Conservation (phyloP, 768 basidiomycete genomes). For the Daedalea quercina region DNA sequence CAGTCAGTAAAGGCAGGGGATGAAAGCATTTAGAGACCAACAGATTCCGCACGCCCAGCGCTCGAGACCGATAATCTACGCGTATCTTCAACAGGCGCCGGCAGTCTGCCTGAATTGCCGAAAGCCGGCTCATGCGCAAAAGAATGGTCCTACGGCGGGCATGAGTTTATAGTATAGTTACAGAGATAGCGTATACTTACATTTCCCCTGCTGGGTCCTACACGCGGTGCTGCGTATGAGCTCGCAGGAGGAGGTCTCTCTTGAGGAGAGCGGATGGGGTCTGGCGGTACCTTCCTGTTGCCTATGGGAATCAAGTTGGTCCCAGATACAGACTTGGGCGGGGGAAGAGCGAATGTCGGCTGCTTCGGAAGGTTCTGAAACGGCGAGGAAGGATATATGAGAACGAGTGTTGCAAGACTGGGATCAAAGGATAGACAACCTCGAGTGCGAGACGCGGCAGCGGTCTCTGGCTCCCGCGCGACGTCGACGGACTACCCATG, state of each 20-base stretch:
- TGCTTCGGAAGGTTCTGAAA: neutral
- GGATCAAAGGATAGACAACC: neutral
- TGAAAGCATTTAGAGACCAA: no score
- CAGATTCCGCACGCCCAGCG: no score
- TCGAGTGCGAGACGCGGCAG: neutral
- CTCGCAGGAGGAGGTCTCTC: neutral
- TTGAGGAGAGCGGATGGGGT: neutral
- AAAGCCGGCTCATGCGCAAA: no score
- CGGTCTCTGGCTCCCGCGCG: neutral
- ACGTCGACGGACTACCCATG: neutral
- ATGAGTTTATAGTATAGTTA: no score
- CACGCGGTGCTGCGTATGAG: neutral
- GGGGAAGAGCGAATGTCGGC: neutral
- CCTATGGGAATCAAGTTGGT: constrained; percentile 11
- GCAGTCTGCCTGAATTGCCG: no score
- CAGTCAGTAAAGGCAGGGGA: no score
- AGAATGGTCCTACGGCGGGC: no score
- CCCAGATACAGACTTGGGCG: constrained; percentile 5
- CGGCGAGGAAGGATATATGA: neutral
- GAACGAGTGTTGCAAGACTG: neutral
- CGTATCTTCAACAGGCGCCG: no score
- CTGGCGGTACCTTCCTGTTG: neutral
- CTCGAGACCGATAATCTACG: no score
- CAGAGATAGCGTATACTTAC: no score
- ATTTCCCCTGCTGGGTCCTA: neutral